Evolutionary conservation across 2,329 filamentous ascomycete genomes (phyloP).

Genomic region (Sarocladiaceae sp.): DNA sequence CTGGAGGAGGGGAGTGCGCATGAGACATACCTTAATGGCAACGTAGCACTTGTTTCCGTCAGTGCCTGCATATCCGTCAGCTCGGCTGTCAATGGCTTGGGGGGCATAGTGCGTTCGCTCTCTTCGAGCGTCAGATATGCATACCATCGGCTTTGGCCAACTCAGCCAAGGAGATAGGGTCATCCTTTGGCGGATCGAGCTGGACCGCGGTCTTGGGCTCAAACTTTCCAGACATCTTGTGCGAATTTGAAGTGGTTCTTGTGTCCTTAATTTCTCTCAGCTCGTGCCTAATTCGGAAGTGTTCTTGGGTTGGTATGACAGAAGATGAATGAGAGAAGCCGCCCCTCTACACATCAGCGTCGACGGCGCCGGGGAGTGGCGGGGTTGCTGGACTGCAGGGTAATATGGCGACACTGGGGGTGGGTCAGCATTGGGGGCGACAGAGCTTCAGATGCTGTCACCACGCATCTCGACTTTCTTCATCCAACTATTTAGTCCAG

Average conservation of each 20-base stretch:
- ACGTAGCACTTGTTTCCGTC: constrained; percentile 64
- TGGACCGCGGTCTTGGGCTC: constrained; percentile 73
- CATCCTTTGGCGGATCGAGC: constrained; percentile 80
- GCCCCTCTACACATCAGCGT: not conserved
- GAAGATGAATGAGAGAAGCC: not conserved
- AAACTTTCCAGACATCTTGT: constrained; percentile 60
- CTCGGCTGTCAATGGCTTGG: too few species aligned
- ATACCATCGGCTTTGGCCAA: constrained; percentile 79
- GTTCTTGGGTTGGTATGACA: not conserved
- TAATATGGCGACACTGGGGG: not conserved
- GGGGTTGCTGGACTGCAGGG: constrained; percentile 1
- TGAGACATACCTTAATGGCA: constrained; percentile 58
- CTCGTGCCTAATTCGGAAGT: not conserved
- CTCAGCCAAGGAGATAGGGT: constrained; percentile 76
- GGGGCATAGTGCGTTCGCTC: constrained; percentile 1
- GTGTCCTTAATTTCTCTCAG: too few species aligned
- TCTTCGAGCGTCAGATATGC: constrained; percentile 21
- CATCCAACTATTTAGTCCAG: too few species aligned
- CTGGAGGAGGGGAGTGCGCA: constrained; percentile 4
- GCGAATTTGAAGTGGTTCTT: not conserved
- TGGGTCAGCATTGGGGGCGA: not conserved
- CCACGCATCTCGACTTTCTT: constrained; percentile 2
- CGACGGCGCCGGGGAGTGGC: not conserved
- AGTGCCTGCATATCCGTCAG: constrained; percentile 41
- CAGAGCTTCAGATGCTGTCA: not conserved